Conservation (phyloP, 352 stramenopile genomes). For the Phytopythium mirpurense region DNA sequence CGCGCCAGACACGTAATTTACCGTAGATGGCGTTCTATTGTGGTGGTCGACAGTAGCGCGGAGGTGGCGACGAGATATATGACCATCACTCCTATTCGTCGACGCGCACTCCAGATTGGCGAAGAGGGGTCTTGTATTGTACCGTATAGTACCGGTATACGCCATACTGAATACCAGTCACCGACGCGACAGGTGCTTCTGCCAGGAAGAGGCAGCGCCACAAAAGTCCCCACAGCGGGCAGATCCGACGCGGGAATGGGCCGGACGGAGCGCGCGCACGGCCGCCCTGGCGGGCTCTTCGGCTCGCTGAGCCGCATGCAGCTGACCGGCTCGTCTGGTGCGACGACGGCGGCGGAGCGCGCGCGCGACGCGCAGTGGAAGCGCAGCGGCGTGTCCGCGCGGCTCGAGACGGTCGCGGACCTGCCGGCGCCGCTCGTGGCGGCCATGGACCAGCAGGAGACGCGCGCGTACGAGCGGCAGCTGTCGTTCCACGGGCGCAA, state of each 20-base stretch:
- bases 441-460: conserved; percentile 38
- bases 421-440: conserved; percentile 41
- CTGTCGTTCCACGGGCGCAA: conserved; percentile 41
- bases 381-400: conserved; percentile 22
- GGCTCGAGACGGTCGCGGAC: conserved; percentile 52
- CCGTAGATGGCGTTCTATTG: too few species aligned
- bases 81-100: too few species aligned
- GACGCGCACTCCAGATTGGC: too few species aligned
- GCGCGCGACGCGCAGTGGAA: conserved; percentile 26
- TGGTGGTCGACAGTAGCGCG: too few species aligned
- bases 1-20: too few species aligned
- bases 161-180: too few species aligned
- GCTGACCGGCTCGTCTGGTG: conserved; percentile 34
- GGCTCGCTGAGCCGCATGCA: conserved; percentile 55
- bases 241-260: not conserved
- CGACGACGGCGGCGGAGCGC: conserved; percentile 5
- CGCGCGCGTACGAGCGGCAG: conserved; percentile 37
- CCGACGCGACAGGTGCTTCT: too few species aligned
- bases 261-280: not conserved
- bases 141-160: too few species aligned
- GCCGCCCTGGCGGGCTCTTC: conserved; percentile 30
- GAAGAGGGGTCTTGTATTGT: too few species aligned
- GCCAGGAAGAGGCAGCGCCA: too few species aligned
- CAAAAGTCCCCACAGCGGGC: too few species aligned
- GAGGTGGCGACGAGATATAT: too few species aligned